A percentile compares a stretch with the other conserved stretches of the same genome.
phyloP scores from a whole-genome alignment of 805 yeast genomes.

The Pichia exigua region DNA sequence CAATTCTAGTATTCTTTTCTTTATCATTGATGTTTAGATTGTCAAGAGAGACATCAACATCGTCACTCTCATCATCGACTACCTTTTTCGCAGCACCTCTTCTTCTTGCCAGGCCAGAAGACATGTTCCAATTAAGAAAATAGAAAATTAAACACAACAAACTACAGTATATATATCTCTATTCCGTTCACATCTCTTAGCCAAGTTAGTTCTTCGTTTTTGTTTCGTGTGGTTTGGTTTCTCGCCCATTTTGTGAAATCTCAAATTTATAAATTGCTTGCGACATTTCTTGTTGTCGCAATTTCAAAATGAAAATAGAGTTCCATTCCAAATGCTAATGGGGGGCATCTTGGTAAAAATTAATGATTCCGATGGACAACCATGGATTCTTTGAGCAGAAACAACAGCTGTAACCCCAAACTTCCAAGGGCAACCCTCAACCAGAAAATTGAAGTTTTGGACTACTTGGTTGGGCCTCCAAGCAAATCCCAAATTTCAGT shows the following conservation, averaged over 20 bases:
- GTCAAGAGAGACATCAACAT: neutral
- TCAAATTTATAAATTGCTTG: neutral
- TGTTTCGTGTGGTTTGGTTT: no score
- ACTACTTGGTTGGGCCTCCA: conserved; percentile 28
- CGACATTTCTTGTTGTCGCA: neutral
- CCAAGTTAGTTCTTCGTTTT: neutral
- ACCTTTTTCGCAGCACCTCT: neutral
- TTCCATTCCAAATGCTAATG: no score
- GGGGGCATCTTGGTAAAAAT: no score
- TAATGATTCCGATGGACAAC: neutral
- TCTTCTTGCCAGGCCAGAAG: neutral
- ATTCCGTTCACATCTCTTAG: neutral
- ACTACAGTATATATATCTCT: neutral
- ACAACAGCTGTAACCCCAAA: neutral
- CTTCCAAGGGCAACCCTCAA: conserved; percentile 12
- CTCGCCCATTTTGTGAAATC: no score
- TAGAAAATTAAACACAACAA: neutral
- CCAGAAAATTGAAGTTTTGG: conserved; percentile 29
- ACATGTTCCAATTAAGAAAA: neutral
- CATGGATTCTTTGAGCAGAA: neutral
- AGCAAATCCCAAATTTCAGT: conserved; percentile 22
- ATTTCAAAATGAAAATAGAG: no score
- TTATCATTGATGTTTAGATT: conserved; percentile 1
- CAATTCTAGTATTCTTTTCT: conserved; percentile 44
- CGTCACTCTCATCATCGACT: neutral